Evolutionary conservation across 805 yeast species (phyloP).

Genomic region (Ascoidea asiatica): DNA sequence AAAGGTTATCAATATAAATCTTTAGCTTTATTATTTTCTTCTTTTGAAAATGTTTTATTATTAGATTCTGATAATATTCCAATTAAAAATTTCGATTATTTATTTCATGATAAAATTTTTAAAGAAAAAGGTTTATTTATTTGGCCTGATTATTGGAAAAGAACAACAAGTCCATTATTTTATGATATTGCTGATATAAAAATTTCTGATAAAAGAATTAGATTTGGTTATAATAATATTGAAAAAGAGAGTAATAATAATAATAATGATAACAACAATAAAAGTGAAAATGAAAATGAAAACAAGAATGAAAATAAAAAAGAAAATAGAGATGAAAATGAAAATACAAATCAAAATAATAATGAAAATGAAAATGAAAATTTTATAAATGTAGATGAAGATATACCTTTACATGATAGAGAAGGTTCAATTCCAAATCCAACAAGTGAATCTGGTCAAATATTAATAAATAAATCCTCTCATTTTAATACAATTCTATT

Average conservation of each 20-base stretch:
- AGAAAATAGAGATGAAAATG: not conserved
- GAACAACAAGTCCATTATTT: slow-evolving; percentile 64
- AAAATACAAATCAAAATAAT: no score
- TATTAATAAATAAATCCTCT: slow-evolving; percentile 40
- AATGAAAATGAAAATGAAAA: no score
- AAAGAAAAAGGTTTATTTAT: slow-evolving; percentile 33
- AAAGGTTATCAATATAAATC: slow-evolving; percentile 26
- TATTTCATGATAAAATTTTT: slow-evolving; percentile 49
- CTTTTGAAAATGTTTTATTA: slow-evolving; percentile 29
- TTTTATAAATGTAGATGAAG: slow-evolving; percentile 6
- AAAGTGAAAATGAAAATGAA: not conserved
- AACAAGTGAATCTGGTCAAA: slow-evolving; percentile 59
- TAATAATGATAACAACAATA: not conserved
- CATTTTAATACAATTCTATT: slow-evolving; percentile 47
- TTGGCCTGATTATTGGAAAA: slow-evolving; percentile 87
- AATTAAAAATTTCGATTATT: slow-evolving; percentile 30
- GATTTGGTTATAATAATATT: not conserved
- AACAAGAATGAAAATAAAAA: not conserved
- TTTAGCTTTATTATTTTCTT: slow-evolving; percentile 30
- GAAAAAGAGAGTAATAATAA: not conserved
- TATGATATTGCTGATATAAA: slow-evolving; percentile 31
- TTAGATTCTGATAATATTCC: slow-evolving; percentile 36
- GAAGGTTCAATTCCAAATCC: slow-evolving; percentile 58
- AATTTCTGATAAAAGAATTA: not conserved
- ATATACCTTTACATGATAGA: slow-evolving; percentile 42